phyloP scores from a whole-genome alignment of 1,139 yeast species.

The Pichia sp. region DNA sequence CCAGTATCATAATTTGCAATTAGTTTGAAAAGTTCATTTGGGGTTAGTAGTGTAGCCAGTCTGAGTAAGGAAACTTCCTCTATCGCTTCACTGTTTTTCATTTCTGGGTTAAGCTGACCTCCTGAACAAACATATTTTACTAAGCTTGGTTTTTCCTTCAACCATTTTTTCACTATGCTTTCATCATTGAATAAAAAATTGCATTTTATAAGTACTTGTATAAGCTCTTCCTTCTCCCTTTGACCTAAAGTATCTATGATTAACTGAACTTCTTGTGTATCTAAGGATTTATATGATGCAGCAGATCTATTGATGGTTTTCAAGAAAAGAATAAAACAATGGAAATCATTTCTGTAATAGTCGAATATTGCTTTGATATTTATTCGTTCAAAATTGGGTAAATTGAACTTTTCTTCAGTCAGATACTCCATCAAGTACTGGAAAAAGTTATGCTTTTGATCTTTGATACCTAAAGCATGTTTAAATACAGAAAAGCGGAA shows the following conservation, averaged over 20 bases:
- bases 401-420: neutral
- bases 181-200: neutral
- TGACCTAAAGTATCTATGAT: neutral
- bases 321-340: neutral
- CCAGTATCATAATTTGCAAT: neutral
- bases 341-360: slow-evolving; percentile 4
- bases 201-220: neutral
- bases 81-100: neutral
- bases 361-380: neutral
- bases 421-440: neutral
- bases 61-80: neutral
- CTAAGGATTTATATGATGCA: neutral
- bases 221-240: neutral
- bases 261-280: neutral
- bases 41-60: neutral
- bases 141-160: slow-evolving; percentile 1
- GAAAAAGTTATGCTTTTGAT: neutral
- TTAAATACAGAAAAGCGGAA: slow-evolving; percentile 4
- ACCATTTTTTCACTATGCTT: neutral
- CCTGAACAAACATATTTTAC: neutral
- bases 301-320: neutral
- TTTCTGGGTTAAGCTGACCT: neutral
- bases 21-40: slow-evolving; percentile 2
- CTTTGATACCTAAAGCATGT: neutral
- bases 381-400: slow-evolving; percentile 1